Base-by-base conservation (phyloP, 768 basidiomycete species). In the Trametes cingulata region DNA sequence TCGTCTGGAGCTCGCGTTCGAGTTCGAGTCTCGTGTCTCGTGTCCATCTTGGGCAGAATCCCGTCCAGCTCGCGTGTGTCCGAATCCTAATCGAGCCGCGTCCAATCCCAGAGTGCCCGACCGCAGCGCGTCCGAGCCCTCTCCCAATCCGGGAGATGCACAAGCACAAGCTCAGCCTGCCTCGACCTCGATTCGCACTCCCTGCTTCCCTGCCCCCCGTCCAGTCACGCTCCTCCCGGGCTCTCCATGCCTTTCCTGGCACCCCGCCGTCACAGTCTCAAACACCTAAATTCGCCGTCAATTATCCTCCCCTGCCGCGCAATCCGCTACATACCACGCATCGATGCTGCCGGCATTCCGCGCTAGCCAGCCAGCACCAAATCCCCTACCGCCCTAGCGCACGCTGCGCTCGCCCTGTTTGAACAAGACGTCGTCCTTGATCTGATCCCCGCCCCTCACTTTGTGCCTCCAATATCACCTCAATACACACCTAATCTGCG, bases 101-200 rank as follows among this genome's bases (percentile, higher is more conserved):
- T 49, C 39, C 56, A n/a, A 46, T 15, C 22, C 42, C 35, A 35
- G 35, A n/a, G n/a, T n/a, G n/a, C n/a, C n/a, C 33, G 10, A 33
- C 20, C 24, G 39, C 39, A 58, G n/a, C n/a, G n/a, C n/a, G n/a
- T n/a, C n/a, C n/a, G n/a, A n/a, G n/a, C n/a, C n/a, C n/a, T n/a
- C n/a, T 27, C 54, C 42, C 19, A 41, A 45, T 42, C 51, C 17
- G 27, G 27, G 43, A 52, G 62, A 43, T 60, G n/a, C n/a, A n/a
- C n/a, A n/a, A n/a, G n/a, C n/a, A n/a, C n/a, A n/a, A n/a, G n/a
- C n/a, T n/a, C n/a, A n/a, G n/a, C n/a, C n/a, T n/a, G n/a, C n/a
- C n/a, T n/a, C n/a, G n/a, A n/a, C n/a, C 62, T 58, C 66, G 62
- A 58, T 64, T 65, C 56, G 62, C 60, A 60, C 49, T 53, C 52